Evolutionary conservation across 164 flowering plant genomes (phyloP).

Genomic region (Hamamelis virginiana): DNA sequence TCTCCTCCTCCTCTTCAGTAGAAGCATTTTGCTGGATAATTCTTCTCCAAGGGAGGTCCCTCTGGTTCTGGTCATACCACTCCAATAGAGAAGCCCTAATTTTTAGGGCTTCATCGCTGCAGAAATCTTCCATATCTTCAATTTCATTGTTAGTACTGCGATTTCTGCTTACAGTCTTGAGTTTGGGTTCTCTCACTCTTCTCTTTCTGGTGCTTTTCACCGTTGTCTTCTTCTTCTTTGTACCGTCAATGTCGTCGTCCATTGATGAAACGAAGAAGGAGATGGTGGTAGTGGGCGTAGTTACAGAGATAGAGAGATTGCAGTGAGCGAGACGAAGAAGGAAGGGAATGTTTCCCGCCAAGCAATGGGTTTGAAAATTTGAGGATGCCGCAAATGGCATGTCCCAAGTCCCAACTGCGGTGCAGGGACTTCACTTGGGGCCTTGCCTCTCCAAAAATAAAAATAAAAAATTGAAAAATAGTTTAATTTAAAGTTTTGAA

Average conservation of each 20-base stretch:
- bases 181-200: neutral
- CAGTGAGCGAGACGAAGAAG: neutral
- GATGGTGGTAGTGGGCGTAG: neutral
- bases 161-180: neutral
- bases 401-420: too few species aligned
- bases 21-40: too few species aligned
- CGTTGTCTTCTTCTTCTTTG: neutral
- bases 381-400: neutral
- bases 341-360: neutral
- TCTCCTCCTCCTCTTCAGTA: constrained; percentile 17
- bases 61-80: constrained; percentile 63
- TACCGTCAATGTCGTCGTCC: neutral
- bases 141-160: neutral
- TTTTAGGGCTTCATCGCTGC: constrained; percentile 22
- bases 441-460: too few species aligned
- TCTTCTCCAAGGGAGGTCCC: constrained; percentile 69
- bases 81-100: constrained; percentile 52
- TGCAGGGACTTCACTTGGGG: too few species aligned
- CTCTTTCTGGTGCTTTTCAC: neutral
- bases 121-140: constrained; percentile 48
- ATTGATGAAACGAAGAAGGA: neutral
- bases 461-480: too few species aligned
- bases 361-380: neutral
- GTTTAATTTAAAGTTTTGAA: too few species aligned
- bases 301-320: neutral